A percentile compares a stretch with the other conserved stretches of the same genome.
Evolutionary conservation across 2,329 filamentous ascomycete species (phyloP).

Genomic region (Epichloe bromicola): DNA sequence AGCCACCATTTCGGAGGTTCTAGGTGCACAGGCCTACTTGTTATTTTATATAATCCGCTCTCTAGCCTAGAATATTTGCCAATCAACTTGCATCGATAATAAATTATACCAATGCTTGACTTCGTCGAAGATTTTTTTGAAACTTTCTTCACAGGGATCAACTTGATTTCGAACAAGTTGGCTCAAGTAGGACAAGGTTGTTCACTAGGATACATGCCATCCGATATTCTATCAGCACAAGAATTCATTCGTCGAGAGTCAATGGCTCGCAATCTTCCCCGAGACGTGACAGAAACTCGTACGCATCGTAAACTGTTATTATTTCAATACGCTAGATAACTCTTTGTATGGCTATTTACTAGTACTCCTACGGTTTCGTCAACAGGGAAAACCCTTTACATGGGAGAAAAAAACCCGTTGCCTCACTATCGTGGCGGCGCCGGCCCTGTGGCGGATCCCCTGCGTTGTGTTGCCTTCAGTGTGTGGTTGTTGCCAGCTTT

Average conservation of each 20-base stretch:
- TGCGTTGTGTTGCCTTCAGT: no score
- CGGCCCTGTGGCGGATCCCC: no score
- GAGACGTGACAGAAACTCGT: neutral
- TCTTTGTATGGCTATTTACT: no score
- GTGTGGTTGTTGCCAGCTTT: no score
- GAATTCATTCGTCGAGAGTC: neutral
- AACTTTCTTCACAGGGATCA: neutral
- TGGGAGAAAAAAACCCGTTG: no score
- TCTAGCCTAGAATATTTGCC: slow-evolving; percentile 21
- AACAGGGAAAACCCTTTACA: no score
- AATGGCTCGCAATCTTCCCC: neutral
- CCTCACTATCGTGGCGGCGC: no score
- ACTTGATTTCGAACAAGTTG: neutral
- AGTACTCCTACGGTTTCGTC: no score
- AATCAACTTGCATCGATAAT: neutral
- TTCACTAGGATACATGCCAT: neutral
- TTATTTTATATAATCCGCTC: slow-evolving; percentile 72
- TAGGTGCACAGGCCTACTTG: slow-evolving; percentile 77
- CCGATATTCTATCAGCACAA: neutral
- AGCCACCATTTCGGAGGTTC: slow-evolving; percentile 71
- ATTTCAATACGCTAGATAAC: no score
- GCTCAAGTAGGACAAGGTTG: neutral
- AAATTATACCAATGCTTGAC: neutral
- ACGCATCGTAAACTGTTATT: neutral
- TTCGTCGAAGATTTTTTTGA: neutral